Conservation (phyloP, 164 flowering plant genomes). For the Kingdonia uniflora region DNA sequence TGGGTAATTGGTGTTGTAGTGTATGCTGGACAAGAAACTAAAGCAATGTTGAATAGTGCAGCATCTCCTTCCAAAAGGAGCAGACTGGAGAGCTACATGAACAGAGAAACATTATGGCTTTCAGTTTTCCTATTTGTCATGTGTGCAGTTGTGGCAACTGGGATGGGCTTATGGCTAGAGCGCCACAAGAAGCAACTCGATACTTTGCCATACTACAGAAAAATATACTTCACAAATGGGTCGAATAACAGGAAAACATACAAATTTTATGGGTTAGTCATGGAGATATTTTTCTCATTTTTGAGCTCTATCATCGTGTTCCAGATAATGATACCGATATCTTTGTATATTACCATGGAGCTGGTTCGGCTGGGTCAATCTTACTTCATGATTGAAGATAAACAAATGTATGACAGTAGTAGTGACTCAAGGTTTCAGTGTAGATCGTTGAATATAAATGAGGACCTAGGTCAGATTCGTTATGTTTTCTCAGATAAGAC, state of each 20-base stretch:
- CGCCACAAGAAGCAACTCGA: slow-evolving; percentile 56
- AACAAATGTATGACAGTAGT: slow-evolving; percentile 52
- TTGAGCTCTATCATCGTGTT: slow-evolving; percentile 85
- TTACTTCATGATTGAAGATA: slow-evolving; percentile 86
- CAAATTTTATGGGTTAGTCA: slow-evolving; percentile 60
- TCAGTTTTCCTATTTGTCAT: slow-evolving; percentile 69
- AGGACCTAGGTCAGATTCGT: slow-evolving; percentile 87
- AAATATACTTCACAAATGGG: slow-evolving; percentile 34
- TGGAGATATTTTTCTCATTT: slow-evolving; percentile 84
- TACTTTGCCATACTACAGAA: slow-evolving; percentile 69
- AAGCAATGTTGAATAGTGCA: slow-evolving; percentile 93
- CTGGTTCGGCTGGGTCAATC: slow-evolving; percentile 90
- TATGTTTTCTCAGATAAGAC: slow-evolving; percentile 88
- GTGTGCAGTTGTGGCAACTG: slow-evolving; percentile 73
- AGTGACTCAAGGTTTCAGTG: slow-evolving; percentile 81
- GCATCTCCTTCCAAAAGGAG: slow-evolving; percentile 81
- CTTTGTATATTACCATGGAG: slow-evolving; percentile 92
- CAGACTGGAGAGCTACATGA: slow-evolving; percentile 75
- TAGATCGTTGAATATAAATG: slow-evolving; percentile 88
- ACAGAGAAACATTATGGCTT: slow-evolving; percentile 80
- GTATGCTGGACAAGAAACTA: slow-evolving; percentile 96
- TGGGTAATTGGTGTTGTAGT: slow-evolving; percentile 88
- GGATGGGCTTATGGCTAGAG: slow-evolving; percentile 79
- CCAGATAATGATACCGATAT: slow-evolving; percentile 96
- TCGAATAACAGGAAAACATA: slow-evolving; percentile 26